Conservation (phyloP, 352 stramenopile species). For the Phytophthora multivora region DNA sequence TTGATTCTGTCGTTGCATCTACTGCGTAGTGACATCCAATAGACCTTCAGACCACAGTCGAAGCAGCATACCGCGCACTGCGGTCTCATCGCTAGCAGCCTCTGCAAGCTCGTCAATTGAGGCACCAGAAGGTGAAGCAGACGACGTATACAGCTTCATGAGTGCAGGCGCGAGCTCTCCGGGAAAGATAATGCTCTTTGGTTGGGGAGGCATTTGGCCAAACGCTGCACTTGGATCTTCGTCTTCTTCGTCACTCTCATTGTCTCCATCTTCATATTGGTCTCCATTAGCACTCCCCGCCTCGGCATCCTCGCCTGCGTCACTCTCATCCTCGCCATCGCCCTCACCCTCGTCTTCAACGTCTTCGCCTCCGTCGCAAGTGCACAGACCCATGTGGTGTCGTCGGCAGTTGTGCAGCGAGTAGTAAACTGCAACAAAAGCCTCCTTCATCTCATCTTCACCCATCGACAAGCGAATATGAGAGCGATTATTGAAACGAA, state of each 20-base stretch:
- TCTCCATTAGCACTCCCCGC: constrained; percentile 34
- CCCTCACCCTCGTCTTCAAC: constrained; percentile 26
- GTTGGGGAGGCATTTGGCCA: constrained; percentile 44
- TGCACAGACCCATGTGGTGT: constrained; percentile 87
- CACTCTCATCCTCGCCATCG: constrained; percentile 34
- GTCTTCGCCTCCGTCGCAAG: constrained; percentile 33
- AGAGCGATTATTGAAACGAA: constrained; percentile 75
- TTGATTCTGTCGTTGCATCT: constrained; percentile 31
- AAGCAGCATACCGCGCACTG: constrained; percentile 82
- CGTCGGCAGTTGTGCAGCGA: constrained; percentile 75
- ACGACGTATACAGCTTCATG: constrained; percentile 75
- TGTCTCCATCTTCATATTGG: constrained; percentile 35
- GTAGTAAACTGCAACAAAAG: constrained; percentile 73
- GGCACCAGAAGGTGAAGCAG: constrained; percentile 18
- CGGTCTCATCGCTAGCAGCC: constrained; percentile 50
- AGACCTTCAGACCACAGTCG: constrained; percentile 80
- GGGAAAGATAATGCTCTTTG: constrained; percentile 69
- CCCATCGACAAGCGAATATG: constrained; percentile 71
- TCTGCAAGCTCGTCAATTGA: constrained; percentile 52
- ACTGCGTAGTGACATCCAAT: constrained; percentile 40
- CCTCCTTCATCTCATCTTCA: constrained; percentile 62
- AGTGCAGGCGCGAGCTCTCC: constrained; percentile 60
- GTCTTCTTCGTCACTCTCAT: constrained; percentile 36
- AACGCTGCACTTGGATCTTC: constrained; percentile 38
- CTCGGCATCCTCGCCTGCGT: constrained; percentile 24